Evolutionary conservation across 495 filamentous ascomycete species (phyloP).

Genomic region (Opeltia flavorubescens): DNA sequence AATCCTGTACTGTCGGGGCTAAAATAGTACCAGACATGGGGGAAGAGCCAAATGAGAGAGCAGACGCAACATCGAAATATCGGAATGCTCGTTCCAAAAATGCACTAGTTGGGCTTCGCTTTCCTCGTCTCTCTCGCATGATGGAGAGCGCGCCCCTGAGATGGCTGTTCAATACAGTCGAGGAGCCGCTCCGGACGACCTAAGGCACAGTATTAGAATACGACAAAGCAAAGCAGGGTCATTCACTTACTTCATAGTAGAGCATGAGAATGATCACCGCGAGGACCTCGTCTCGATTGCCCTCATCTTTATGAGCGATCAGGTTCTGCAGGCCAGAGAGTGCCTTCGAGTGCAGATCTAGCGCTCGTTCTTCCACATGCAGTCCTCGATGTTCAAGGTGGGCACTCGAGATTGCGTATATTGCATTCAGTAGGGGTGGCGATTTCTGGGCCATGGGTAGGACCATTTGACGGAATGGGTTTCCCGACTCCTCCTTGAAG

Average conservation of each 20-base stretch:
- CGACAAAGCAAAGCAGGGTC: not conserved
- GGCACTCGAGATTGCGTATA: slow-evolving; percentile 43
- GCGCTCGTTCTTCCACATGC: slow-evolving; percentile 38
- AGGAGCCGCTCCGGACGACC: slow-evolving; percentile 44
- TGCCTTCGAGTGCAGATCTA: slow-evolving; percentile 44
- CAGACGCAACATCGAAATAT: slow-evolving; percentile 51
- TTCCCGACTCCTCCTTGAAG: slow-evolving; percentile 47
- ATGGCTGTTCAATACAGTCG: slow-evolving; percentile 44
- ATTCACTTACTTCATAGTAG: slow-evolving; percentile 43
- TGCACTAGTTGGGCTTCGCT: slow-evolving; percentile 33
- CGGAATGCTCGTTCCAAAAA: slow-evolving; percentile 49
- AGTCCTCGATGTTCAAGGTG: slow-evolving; percentile 45
- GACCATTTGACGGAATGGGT: slow-evolving; percentile 47
- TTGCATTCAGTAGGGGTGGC: slow-evolving; percentile 40
- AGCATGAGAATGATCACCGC: slow-evolving; percentile 48
- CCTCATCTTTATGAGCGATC: slow-evolving; percentile 36
- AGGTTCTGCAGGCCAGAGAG: slow-evolving; percentile 42
- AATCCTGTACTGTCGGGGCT: slow-evolving; percentile 23
- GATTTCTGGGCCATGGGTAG: slow-evolving; percentile 39
- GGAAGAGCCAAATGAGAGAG: slow-evolving; percentile 44
- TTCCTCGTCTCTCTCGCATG: slow-evolving; percentile 33
- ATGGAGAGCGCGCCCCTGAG: slow-evolving; percentile 45
- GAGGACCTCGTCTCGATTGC: slow-evolving; percentile 40
- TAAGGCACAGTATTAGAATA: slow-evolving; percentile 10
- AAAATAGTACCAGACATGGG: slow-evolving; percentile 37